Evolutionary conservation across 331 rosid species (phyloP).

Genomic region (Dryas integrifolia): DNA sequence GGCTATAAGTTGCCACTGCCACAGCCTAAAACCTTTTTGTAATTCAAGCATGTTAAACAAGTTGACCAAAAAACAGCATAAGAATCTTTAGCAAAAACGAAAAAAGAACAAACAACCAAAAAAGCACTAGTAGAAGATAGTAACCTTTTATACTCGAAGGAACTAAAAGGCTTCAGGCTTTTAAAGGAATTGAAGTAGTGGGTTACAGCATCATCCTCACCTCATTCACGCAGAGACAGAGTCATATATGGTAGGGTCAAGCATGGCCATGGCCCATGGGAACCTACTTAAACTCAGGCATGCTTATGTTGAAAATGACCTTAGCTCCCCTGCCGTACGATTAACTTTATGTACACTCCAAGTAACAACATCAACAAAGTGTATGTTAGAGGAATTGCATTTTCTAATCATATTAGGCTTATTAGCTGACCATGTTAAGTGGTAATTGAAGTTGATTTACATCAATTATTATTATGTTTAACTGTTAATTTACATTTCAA

Average conservation of each 20-base stretch:
- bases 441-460: too few relatives aligned
- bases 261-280: slow-evolving; percentile 14
- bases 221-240: background rate
- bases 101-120: background rate
- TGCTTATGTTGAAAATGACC: background rate
- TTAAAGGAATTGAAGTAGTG: slow-evolving; percentile 12
- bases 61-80: background rate
- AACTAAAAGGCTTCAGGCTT: background rate
- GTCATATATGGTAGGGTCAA: background rate
- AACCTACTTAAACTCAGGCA: background rate
- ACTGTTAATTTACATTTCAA: background rate
- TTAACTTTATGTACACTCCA: background rate
- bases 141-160: background rate
- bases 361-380: background rate
- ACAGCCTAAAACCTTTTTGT: background rate
- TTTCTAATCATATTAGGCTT: background rate
- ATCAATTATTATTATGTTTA: too few relatives aligned
- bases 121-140: background rate
- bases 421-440: too few relatives aligned
- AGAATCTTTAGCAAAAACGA: background rate
- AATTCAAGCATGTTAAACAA: background rate
- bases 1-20: too few relatives aligned
- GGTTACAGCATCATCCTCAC: slow-evolving; percentile 15
- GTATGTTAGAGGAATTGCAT: background rate
- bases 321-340: background rate